A percentile compares a stretch with the other conserved stretches of the same genome.
Conservation (phyloP, 2,329 filamentous ascomycete genomes). For the Myriosclerotinia scirpicola region DNA sequence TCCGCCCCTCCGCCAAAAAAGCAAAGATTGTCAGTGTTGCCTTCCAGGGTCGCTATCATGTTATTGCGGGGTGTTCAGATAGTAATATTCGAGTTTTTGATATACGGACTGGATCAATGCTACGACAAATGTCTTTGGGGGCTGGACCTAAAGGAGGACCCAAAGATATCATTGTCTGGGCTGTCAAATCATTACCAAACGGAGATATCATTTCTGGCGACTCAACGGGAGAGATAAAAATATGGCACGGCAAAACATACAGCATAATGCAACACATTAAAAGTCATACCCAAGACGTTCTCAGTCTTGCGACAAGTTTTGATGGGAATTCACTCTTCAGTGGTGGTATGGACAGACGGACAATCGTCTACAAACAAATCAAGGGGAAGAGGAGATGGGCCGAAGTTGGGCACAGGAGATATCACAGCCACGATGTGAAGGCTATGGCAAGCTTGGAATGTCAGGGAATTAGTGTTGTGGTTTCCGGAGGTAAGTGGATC, state of each 20-base stretch:
- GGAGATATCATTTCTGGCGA: conserved; percentile 94
- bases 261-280: conserved; percentile 83
- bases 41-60: conserved; percentile 80
- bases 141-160: conserved; percentile 73
- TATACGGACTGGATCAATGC: conserved; percentile 70
- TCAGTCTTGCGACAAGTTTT: conserved; percentile 79
- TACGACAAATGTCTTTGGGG: conserved; percentile 84
- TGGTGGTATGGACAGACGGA: conserved; percentile 87
- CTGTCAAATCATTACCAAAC: conserved; percentile 81
- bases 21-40: conserved; percentile 86
- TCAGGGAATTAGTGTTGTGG: conserved; percentile 77
- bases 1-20: conserved; percentile 77
- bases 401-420: conserved; percentile 80
- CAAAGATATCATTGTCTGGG: conserved; percentile 89
- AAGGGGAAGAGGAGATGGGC: conserved; percentile 70
- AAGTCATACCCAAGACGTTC: conserved; percentile 83
- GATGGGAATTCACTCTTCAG: conserved; percentile 84
- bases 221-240: conserved; percentile 87
- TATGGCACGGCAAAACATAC: conserved; percentile 93
- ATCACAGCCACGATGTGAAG: conserved; percentile 94
- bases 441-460: conserved; percentile 88
- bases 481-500: conserved; percentile 74
- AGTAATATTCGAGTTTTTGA: conserved; percentile 92
- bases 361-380: conserved; percentile 75
- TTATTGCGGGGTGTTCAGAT: conserved; percentile 93